A percentile compares a stretch with the other conserved stretches of the same genome.
Evolutionary conservation across 352 stramenopile species (phyloP).

Genomic region (Globisporangium paroecandrum): DNA sequence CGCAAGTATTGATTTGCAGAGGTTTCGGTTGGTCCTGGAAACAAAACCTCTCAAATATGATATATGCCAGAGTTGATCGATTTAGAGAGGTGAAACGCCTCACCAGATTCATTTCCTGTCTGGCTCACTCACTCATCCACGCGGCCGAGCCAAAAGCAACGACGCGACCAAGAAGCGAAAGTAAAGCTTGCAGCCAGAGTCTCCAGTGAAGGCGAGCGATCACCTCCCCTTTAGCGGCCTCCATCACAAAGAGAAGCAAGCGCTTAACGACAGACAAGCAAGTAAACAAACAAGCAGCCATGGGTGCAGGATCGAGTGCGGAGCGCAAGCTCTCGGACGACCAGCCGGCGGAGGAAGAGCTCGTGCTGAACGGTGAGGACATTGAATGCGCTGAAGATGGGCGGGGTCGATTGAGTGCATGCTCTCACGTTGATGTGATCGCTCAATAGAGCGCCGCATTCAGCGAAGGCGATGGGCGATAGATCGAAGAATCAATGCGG

Average conservation of each 20-base stretch:
- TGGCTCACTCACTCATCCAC: conserved; percentile 6
- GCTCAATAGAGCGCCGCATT: background rate
- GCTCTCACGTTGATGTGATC: background rate
- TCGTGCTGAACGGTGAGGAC: conserved; percentile 61
- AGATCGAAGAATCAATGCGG: background rate
- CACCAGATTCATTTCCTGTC: conserved; percentile 8
- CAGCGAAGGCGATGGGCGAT: background rate
- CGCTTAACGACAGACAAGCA: background rate
- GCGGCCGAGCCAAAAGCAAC: conserved; percentile 5
- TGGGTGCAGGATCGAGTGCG: conserved; percentile 17
- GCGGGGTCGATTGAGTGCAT: background rate
- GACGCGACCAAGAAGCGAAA: background rate
- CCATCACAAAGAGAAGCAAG: background rate
- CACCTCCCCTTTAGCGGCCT: background rate
- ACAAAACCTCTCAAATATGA: background rate
- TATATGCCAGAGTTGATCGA: background rate
- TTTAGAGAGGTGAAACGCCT: background rate
- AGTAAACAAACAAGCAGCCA: background rate
- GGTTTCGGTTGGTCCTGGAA: background rate
- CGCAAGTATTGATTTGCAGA: conserved; percentile 13
- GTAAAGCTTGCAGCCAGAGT: background rate
- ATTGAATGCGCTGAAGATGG: background rate
- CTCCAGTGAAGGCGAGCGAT: background rate
- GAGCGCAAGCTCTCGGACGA: conserved; percentile 57
- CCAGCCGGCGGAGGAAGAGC: conserved; percentile 41